Base-by-base conservation (phyloP, 2,329 filamentous ascomycete species). In the Arthrocladium fulminans region DNA sequence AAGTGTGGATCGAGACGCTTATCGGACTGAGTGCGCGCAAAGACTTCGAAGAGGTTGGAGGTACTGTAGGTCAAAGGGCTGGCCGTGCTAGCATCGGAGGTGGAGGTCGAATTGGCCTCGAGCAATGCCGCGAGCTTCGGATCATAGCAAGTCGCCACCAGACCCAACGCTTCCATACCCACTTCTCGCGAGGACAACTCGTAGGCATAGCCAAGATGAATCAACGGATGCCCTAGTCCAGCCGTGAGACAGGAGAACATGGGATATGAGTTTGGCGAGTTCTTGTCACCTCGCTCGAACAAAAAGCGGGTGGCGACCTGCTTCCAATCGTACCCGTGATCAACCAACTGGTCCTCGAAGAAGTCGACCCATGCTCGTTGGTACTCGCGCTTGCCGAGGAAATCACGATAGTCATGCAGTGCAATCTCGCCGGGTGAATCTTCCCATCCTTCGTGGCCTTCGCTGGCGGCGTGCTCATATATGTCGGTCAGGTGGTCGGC, bases 331-430 rank as follows among this genome's bases (percentile, higher is more conserved):
- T 96, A 97, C 29, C 80, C 74, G 59, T 82, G 78, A 15, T 72
- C 70, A 2, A 86, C 88, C 24, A 97, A 72, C 60, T 88, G 81
- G 63, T 98, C 92, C 64, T 98, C 92, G 62, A 94, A 97, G 63
- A 92, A 97, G 64, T 98, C 89, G 48, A 98, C 73, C 61, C 83
- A 98, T 0, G 88, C 90, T 51, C 90, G 79, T 66, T 98, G 88
- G 61, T 94, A 96, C 74, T 79, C 71, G 63, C 76, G 76, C 63
- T 88, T 80, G 19, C 90, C 89, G 25, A 96, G 65, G 59, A 81
- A 92, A 49, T 90, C 84, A 54, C 82, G 76, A 90, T 92, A 98
- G 63, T 98, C 92, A 49, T 83, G 76, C 53, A 81, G 75, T 15
- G 81, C 79, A 45, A 98, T 79, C 67, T 98, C 92, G 3, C 82